A percentile compares a stretch with the other conserved stretches of the same genome.
These are phyloP conservation scores for Rhizopogon vesiculosus DNA, from an alignment of 768 basidiomycete species.

Conservation along the genomic window DNA sequence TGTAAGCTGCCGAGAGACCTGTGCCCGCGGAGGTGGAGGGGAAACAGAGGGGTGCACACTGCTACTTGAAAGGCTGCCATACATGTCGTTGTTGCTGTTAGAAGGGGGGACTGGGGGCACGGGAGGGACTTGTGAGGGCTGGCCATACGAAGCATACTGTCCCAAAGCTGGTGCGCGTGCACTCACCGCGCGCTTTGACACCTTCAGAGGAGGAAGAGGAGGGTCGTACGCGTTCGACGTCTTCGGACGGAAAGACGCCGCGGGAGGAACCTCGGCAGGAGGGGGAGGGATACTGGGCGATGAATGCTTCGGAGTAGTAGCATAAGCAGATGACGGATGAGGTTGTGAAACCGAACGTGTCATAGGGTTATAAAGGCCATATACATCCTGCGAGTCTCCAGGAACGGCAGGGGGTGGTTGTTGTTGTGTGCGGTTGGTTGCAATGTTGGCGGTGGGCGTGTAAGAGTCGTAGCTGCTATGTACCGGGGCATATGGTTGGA, in stretches of 20 bases:
- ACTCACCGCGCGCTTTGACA: slow-evolving; percentile 26
- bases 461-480: slow-evolving; percentile 30
- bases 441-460: slow-evolving; percentile 21
- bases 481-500: slow-evolving; percentile 10
- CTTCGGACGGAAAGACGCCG: slow-evolving; percentile 56
- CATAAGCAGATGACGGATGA: slow-evolving; percentile 14
- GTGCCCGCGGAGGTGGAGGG: slow-evolving; percentile 6
- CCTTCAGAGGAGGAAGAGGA: slow-evolving; percentile 53
- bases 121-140: slow-evolving; percentile 13
- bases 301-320: slow-evolving; percentile 9
- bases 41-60: neutral
- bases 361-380: slow-evolving; percentile 24
- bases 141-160: slow-evolving; percentile 3
- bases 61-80: neutral
- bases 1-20: neutral
- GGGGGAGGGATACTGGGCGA: slow-evolving; percentile 17
- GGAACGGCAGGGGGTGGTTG: slow-evolving; percentile 14
- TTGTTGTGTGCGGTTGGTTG: slow-evolving; percentile 18
- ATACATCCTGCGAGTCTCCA: slow-evolving; percentile 18
- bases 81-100: neutral
- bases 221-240: slow-evolving; percentile 73
- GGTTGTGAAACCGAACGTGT: slow-evolving; percentile 21
- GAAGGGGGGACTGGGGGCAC: slow-evolving; percentile 8
- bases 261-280: slow-evolving; percentile 25
- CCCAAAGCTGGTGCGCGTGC: slow-evolving; percentile 13